Base-by-base conservation (phyloP, 2,329 filamentous ascomycete species). In the Sporothrix luriei region DNA sequence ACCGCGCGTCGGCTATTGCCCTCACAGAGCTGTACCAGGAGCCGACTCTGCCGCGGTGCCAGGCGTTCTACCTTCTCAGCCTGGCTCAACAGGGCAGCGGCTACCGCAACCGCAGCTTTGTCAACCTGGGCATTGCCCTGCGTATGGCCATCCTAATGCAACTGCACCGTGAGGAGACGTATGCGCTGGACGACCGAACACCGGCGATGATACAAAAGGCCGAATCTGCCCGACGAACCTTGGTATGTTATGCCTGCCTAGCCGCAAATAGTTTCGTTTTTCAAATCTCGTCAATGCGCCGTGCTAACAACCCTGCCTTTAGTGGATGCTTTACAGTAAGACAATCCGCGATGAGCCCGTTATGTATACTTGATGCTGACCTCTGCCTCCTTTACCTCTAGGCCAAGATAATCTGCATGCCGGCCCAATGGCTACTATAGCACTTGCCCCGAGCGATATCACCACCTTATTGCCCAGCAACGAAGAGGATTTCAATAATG, bases 71-170 rank as follows among this genome's bases (percentile, higher is more conserved):
- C 72, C 77, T 88, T 3, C 77, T 88, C 19, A 86, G 84, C 73
- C 83, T 88, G 68, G 85, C 85, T 4, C 85, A 88, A 72, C 85
- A 87, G 74, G 85, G 85, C 16, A 85, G 82, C 67, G 85, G 84
- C 0, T 78, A 84, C 72, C 83, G 81, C 52, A 84, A 85, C 66
- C 80, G 79, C 68, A 87, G 85, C 76, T 85, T 84, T 73, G 85
- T 87, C 69, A 87, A 86, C 73, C 82, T 87, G 77, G 85, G 84
- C 1, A 83, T 87, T 48, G 82, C 85, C 13, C 82, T 86, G 69
- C 80, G 84, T 61, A 86, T 87, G 83, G 85, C 85, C 7, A 80
- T 83, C 3, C 73, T 85, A 49, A 83, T 87, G 82, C 81, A 82
- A 48, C 79, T 87, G 11, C 85, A 87, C 74, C 78, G 83, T 26